Conservation (phyloP, 139 green algal species). For the Chlamydomonas asymmetrica region DNA sequence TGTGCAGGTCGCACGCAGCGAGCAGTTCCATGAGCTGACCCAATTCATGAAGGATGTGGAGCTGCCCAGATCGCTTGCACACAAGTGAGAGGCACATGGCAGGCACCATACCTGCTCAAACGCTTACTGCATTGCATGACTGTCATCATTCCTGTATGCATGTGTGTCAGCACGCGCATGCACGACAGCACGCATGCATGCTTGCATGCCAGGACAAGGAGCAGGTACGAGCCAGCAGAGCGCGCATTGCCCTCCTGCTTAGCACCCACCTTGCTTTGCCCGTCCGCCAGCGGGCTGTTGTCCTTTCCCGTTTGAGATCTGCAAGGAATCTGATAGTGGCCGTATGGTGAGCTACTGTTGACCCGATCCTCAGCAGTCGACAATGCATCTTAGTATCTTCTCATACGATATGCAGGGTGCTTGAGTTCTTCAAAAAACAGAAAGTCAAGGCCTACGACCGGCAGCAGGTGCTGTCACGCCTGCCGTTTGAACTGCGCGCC, state of each 20-base stretch:
- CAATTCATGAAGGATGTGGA: slow-evolving; percentile 56
- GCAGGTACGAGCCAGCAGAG: too few species aligned
- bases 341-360: too few species aligned
- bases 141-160: too few species aligned
- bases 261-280: too few species aligned
- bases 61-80: slow-evolving; percentile 39
- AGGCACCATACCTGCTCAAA: neutral
- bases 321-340: too few species aligned
- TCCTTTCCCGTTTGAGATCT: too few species aligned
- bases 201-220: too few species aligned
- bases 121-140: too few species aligned
- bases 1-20: slow-evolving; percentile 31
- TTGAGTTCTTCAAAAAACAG: slow-evolving; percentile 49
- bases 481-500: slow-evolving; percentile 52
- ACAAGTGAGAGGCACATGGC: slow-evolving; percentile 22
- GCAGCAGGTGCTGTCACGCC: slow-evolving; percentile 33
- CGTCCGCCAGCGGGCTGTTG: too few species aligned
- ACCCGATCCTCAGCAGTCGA: neutral
- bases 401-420: slow-evolving; percentile 33
- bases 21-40: slow-evolving; percentile 52
- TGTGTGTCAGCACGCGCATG: too few species aligned
- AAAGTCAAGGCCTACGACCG: slow-evolving; percentile 47
- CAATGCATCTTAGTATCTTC: neutral
- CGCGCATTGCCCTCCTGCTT: too few species aligned
- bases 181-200: too few species aligned